Percentiles rank a stretch among this genome's conserved stretches.
Conservation (phyloP, 495 filamentous ascomycete genomes). For the Tetracladium marchalianum region DNA sequence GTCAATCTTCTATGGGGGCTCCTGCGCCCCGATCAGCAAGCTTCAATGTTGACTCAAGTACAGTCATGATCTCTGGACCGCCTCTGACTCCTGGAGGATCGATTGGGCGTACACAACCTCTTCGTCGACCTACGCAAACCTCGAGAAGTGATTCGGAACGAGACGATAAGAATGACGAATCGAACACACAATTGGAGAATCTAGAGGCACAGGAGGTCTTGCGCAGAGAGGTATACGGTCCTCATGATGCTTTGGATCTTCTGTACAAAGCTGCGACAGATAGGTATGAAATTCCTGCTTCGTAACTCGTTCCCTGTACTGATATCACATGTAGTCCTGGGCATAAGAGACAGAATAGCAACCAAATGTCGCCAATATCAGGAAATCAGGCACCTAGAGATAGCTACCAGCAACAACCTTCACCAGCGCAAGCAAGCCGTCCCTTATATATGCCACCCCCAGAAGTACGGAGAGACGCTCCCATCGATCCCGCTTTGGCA, state of each 20-base stretch:
- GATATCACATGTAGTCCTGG: slow-evolving; percentile 14
- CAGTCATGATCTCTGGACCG: slow-evolving; percentile 10
- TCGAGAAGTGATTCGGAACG: slow-evolving; percentile 3
- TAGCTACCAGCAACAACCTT: slow-evolving; percentile 1
- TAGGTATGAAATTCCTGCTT: slow-evolving; percentile 28
- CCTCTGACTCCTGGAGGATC: slow-evolving; percentile 56
- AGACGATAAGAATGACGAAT: slow-evolving; percentile 11
- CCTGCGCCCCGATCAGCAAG: slow-evolving; percentile 20
- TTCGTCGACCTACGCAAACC: slow-evolving; percentile 35
- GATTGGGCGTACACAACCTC: slow-evolving; percentile 44
- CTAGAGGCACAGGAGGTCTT: slow-evolving; percentile 53
- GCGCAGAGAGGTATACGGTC: slow-evolving; percentile 47
- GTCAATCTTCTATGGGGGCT: slow-evolving; percentile 27
- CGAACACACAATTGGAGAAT: slow-evolving; percentile 33
- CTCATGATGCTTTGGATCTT: slow-evolving; percentile 60
- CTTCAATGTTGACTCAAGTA: no score
- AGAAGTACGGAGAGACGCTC: slow-evolving; percentile 6
- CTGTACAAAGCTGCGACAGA: slow-evolving; percentile 61
- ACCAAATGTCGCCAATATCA: slow-evolving; percentile 15
- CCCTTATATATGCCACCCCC: slow-evolving; percentile 8
- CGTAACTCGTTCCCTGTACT: neutral
- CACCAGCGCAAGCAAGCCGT: slow-evolving; percentile 7
- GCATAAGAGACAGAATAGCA: slow-evolving; percentile 21
- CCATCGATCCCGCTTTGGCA: slow-evolving; percentile 16
- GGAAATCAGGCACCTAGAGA: slow-evolving; percentile 1